A percentile compares a stretch with the other conserved stretches of the same genome.
Evolutionary conservation across 345 rosid species (phyloP).

Genomic region (Eucalyptus pauciflora): DNA sequence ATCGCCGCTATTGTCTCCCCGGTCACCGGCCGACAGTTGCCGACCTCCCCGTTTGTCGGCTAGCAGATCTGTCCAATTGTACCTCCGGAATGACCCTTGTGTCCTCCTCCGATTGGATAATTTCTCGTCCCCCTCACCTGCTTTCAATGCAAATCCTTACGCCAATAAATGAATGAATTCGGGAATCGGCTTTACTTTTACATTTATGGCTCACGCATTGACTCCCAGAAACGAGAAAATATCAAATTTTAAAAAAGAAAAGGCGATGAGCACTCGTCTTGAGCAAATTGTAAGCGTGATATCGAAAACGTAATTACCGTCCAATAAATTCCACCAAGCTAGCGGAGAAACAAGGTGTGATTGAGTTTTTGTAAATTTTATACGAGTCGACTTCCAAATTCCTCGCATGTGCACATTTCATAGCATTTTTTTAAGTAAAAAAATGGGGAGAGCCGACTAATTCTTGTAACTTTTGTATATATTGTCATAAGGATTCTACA

Average conservation of each 20-base stretch:
- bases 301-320: neutral
- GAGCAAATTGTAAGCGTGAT: neutral
- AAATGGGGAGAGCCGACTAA: rapidly evolving
- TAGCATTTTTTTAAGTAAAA: neutral
- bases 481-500: rapidly evolving
- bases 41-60: slow-evolving; percentile 51
- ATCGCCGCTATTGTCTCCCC: slow-evolving; percentile 22
- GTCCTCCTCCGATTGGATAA: slow-evolving; percentile 3
- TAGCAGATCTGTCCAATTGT: slow-evolving; percentile 16
- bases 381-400: rapidly evolving
- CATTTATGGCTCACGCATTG: neutral
- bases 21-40: slow-evolving; percentile 57
- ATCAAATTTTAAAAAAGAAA: neutral
- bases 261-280: neutral
- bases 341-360: neutral
- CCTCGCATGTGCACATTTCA: neutral
- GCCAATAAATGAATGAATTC: neutral
- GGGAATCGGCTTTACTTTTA: neutral
- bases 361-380: neutral
- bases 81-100: slow-evolving; percentile 4
- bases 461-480: neutral
- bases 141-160: neutral
- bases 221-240: neutral
- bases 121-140: neutral
- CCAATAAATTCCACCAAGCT: neutral